These are phyloP conservation scores for Mrakia gelida DNA, from an alignment of 768 basidiomycete species.

Conservation along the genomic window DNA sequence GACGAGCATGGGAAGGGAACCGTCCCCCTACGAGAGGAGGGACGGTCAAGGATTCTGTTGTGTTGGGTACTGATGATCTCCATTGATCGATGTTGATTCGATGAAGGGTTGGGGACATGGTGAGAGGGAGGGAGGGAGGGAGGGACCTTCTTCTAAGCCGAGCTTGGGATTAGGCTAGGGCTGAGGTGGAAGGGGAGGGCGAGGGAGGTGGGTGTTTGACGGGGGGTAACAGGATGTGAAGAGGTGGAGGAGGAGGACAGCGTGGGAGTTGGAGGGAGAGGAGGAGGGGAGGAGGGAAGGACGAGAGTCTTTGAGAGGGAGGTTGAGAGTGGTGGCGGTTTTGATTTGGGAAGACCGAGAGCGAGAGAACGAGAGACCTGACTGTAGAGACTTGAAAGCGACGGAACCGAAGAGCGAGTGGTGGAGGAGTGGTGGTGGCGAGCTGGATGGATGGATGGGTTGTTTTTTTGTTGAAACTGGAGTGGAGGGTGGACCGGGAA, in stretches of 20 bases:
- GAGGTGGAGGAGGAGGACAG: neutral
- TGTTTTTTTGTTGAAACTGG: neutral
- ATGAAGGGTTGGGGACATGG: slow-evolving; percentile 15
- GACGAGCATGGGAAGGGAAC: slow-evolving; percentile 8
- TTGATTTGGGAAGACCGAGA: neutral
- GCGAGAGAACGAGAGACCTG: neutral
- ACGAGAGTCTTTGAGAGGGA: neutral
- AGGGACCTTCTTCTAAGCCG: slow-evolving; percentile 29
- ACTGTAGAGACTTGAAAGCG: neutral
- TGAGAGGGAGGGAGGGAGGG: neutral
- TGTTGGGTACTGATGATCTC: slow-evolving; percentile 14
- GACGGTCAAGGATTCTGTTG: neutral
- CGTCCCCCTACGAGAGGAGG: slow-evolving; percentile 15
- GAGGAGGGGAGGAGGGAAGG: neutral
- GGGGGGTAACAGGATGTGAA: slow-evolving; percentile 23
- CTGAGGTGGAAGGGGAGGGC: slow-evolving; percentile 28
- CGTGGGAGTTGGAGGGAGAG: neutral
- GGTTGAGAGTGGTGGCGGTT: slow-evolving; percentile 11
- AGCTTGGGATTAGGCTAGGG: slow-evolving; percentile 20
- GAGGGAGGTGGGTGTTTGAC: slow-evolving; percentile 27
- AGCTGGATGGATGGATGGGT: neutral
- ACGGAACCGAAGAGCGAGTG: neutral
- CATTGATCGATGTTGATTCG: slow-evolving; percentile 27
- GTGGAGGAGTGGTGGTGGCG: neutral
- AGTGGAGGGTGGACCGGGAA: neutral